Percentiles rank a stretch among this genome's conserved stretches.
Conservation (phyloP, 2,329 filamentous ascomycete genomes). For the Cladosporium austrohemisphaericum region DNA sequence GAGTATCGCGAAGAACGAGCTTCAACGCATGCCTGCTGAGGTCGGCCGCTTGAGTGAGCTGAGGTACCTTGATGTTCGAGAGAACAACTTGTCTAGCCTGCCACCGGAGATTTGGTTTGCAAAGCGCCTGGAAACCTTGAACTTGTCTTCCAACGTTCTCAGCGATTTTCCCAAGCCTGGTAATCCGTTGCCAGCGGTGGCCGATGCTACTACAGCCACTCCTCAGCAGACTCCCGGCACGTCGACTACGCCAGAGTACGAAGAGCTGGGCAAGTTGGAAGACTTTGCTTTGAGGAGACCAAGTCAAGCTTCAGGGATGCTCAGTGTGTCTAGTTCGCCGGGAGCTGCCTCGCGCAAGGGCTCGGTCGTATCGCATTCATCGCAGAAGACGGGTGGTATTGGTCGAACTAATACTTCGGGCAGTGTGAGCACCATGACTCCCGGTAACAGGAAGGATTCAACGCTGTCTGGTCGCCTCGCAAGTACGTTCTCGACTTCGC, state of each 20-base stretch:
- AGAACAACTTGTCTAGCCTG: slow-evolving; percentile 86
- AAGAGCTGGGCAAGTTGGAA: slow-evolving; percentile 68
- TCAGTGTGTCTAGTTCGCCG: slow-evolving; percentile 55
- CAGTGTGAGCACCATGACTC: slow-evolving; percentile 55
- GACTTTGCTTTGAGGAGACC: slow-evolving; percentile 66
- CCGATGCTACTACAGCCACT: slow-evolving; percentile 41
- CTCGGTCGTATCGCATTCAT: slow-evolving; percentile 77
- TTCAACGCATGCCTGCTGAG: slow-evolving; percentile 78
- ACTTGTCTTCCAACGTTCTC: slow-evolving; percentile 91
- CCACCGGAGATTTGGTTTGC: slow-evolving; percentile 97
- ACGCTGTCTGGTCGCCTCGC: slow-evolving; percentile 73
- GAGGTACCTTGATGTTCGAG: slow-evolving; percentile 78
- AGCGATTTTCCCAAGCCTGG: slow-evolving; percentile 83
- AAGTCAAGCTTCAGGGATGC: slow-evolving; percentile 73
- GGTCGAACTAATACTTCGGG: slow-evolving; percentile 74
- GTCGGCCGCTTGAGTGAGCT: slow-evolving; percentile 85
- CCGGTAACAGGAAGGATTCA: slow-evolving; percentile 75
- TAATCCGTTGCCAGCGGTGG: slow-evolving; percentile 52
- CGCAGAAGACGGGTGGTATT: slow-evolving; percentile 52
- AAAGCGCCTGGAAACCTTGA: slow-evolving; percentile 82
- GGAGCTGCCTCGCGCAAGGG: slow-evolving; percentile 59
- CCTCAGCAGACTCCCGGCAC: slow-evolving; percentile 33
- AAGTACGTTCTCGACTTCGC: slow-evolving; percentile 82
- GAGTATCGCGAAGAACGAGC: slow-evolving; percentile 87
- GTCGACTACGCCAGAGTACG: slow-evolving; percentile 66